Base-by-base conservation (phyloP, 352 stramenopile species). In the Pythium volutum region DNA sequence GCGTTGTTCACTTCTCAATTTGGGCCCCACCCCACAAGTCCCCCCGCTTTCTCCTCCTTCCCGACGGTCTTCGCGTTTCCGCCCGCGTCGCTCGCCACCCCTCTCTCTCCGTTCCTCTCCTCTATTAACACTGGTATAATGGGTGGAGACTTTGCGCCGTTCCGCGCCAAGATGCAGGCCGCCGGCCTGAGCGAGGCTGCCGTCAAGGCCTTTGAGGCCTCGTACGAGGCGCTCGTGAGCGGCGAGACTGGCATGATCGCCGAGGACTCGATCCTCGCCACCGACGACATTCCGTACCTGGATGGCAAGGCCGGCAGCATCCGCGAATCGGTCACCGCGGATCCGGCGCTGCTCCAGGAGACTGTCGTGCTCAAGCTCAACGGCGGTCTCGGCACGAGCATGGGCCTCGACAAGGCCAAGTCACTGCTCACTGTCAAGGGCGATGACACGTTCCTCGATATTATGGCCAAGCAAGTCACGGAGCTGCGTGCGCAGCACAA, bases 161-260 rank as follows among this genome's bases (percentile, higher is more conserved):
- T 89, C 74, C 82, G 97, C 81, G 73, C 84, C 68, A 99, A 99
- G 87, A 99, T 99, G 97, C 78, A 96, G 70, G 83, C 83, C 33
- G 97, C 97, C 23, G 95, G 95, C 46, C 89, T 98, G 59, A 97
- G 91, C 60, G 79, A 92, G 36, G 96, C 96, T 20, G 96, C 96
- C 59, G 98, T 99, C 78, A 95, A 97, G 67, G 94, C 97, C 48
- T 99, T 99, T 66, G 93, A 98, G 84, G 98, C 93, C 69, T 98
- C 94, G 46, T 99, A 98, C 81, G 85, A 97, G 49, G 95, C 95
- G 27, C 90, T 99, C 43, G 82, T 95, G 64, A 91, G 86, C 61
- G 91, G 91, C 66, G 91, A 97, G 55, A 97, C 91, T 23, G 97
- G 97, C 64, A 98, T 99, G 85, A 99, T 99, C 72, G 70, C 92